phyloP scores from a whole-genome alignment of 2,329 filamentous ascomycete species.

The Aspergillus pseudoglaucus region DNA sequence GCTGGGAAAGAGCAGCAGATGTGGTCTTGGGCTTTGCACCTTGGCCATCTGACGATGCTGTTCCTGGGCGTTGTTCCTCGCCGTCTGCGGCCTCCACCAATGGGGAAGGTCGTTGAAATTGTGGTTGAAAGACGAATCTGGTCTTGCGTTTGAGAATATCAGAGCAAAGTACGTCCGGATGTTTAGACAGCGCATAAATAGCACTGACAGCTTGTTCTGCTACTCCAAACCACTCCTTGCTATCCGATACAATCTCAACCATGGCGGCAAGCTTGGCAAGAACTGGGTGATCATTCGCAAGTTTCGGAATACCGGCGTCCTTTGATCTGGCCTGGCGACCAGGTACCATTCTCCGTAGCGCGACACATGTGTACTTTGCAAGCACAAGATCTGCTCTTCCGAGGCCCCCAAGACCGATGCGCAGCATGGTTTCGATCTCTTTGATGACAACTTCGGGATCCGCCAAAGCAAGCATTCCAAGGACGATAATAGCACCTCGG shows the following conservation, averaged over 20 bases:
- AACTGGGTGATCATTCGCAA: constrained; percentile 89
- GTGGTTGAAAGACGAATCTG: constrained; percentile 64
- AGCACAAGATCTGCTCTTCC: constrained; percentile 79
- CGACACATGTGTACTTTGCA: constrained; percentile 92
- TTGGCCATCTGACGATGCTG: constrained; percentile 27
- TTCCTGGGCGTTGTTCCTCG: constrained; percentile 29
- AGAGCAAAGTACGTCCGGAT: constrained; percentile 88
- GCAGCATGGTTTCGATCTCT: constrained; percentile 90
- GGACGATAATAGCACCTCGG: constrained; percentile 86
- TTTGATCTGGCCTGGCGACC: constrained; percentile 74
- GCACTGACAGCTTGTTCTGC: constrained; percentile 94
- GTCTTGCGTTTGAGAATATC: constrained; percentile 85
- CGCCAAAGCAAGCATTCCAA: constrained; percentile 93
- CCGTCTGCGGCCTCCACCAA: constrained; percentile 21
- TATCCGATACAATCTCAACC: constrained; percentile 76
- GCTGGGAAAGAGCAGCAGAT: constrained; percentile 71
- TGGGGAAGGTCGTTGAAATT: constrained; percentile 21
- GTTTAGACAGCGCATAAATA: constrained; percentile 88
- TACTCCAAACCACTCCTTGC: constrained; percentile 90
- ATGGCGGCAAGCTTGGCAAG: constrained; percentile 74
- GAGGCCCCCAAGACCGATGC: constrained; percentile 75
- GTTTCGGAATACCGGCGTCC: constrained; percentile 57
- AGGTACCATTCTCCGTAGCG: constrained; percentile 83
- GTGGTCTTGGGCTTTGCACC: constrained; percentile 56
- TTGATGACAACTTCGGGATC: constrained; percentile 88